Evolutionary conservation across 2,329 filamentous ascomycete genomes (phyloP).

Genomic region (Sarocladium oryzae): DNA sequence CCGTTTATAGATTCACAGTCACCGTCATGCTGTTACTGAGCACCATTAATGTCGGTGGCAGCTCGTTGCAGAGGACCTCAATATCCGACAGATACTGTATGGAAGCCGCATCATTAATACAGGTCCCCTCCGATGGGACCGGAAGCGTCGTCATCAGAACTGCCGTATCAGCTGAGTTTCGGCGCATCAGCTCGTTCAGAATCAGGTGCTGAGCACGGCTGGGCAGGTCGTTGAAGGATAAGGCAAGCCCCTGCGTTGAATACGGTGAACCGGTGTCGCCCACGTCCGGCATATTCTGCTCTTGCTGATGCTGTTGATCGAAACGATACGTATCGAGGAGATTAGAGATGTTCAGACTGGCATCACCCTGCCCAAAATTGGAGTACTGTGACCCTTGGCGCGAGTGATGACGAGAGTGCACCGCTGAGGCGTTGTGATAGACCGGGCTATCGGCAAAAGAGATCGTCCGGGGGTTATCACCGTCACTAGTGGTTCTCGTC

Average conservation of each 20-base stretch:
- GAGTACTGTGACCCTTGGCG: slow-evolving; percentile 24
- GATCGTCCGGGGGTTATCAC: slow-evolving; percentile 51
- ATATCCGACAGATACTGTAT: slow-evolving; percentile 70
- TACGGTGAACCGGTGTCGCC: slow-evolving; percentile 32
- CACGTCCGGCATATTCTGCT: slow-evolving; percentile 8
- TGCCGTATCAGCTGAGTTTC: slow-evolving; percentile 62
- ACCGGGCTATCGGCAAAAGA: slow-evolving; percentile 48
- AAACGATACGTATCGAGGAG: slow-evolving; percentile 33
- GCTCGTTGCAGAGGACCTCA: slow-evolving; percentile 68
- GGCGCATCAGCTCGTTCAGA: slow-evolving; percentile 73
- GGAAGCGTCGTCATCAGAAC: slow-evolving; percentile 80
- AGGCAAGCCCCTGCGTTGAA: slow-evolving; percentile 55
- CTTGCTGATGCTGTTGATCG: slow-evolving; percentile 8
- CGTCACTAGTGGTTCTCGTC: slow-evolving; percentile 48
- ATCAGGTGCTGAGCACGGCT: slow-evolving; percentile 81
- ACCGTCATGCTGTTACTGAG: slow-evolving; percentile 89
- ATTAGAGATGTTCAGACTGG: slow-evolving; percentile 36
- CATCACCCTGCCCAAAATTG: slow-evolving; percentile 24
- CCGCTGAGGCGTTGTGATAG: slow-evolving; percentile 14
- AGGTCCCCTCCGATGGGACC: slow-evolving; percentile 71
- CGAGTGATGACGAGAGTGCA: slow-evolving; percentile 16
- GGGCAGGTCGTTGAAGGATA: slow-evolving; percentile 82
- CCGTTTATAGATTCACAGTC: slow-evolving; percentile 58
- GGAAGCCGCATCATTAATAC: slow-evolving; percentile 61
- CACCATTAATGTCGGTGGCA: slow-evolving; percentile 72